These are phyloP conservation scores for Leccinum ponderosum DNA, from an alignment of 1,284 basidiomycete genomes.

Conservation along the genomic window DNA sequence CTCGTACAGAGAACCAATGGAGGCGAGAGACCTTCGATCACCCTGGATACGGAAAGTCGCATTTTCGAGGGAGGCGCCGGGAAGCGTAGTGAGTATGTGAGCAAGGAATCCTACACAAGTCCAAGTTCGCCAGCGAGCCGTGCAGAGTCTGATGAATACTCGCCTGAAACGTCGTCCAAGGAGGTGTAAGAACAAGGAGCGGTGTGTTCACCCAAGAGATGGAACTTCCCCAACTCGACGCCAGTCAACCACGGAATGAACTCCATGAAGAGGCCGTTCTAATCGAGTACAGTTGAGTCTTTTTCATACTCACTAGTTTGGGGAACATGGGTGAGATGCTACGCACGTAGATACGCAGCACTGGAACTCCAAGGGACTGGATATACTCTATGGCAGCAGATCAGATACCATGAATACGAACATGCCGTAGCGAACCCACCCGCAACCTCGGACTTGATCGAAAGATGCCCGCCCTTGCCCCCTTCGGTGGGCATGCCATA, in stretches of 20 bases:
- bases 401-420: background rate
- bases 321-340: conserved; percentile 1
- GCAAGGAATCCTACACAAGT: conserved; percentile 32
- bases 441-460: conserved; percentile 26
- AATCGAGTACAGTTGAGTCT: background rate
- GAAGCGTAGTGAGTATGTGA: conserved; percentile 36
- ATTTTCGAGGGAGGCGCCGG: conserved; percentile 30
- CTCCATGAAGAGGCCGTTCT: conserved; percentile 33
- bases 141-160: conserved; percentile 1
- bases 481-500: conserved; percentile 36
- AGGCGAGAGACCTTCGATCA: conserved; percentile 31
- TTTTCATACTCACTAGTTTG: background rate
- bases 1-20: conserved; percentile 28
- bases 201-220: conserved; percentile 36
- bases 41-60: conserved; percentile 40
- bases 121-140: background rate
- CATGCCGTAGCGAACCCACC: conserved; percentile 15
- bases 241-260: conserved; percentile 25
- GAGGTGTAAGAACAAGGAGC: conserved; percentile 33
- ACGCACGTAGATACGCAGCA: conserved; percentile 37
- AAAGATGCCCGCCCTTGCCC: conserved; percentile 23
- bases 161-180: conserved; percentile 35
- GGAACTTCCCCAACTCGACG: conserved; percentile 31
- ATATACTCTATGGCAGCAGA: conserved; percentile 23
- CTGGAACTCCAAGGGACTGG: conserved; percentile 35